phyloP scores from a whole-genome alignment of 2,329 filamentous ascomycete species.

The Pestalotiopsis sp. region DNA sequence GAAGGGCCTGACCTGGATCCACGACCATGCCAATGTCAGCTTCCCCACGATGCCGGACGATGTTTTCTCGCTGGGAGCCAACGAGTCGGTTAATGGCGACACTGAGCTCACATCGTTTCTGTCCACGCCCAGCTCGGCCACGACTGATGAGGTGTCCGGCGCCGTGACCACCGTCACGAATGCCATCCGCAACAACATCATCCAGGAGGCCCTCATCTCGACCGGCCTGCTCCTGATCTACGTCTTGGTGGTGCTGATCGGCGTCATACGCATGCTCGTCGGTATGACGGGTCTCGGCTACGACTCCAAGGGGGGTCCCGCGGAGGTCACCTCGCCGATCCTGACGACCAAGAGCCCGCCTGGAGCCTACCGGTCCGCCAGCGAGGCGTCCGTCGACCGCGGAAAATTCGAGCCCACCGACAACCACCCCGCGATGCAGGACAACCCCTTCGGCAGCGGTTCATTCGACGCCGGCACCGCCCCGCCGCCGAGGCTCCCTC shows the following conservation, averaged over 20 bases:
- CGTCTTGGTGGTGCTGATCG: slow-evolving; percentile 74
- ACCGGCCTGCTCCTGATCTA: slow-evolving; percentile 73
- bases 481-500: not conserved
- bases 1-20: slow-evolving; percentile 89
- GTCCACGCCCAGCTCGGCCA: slow-evolving; percentile 69
- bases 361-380: not conserved
- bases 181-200: slow-evolving; percentile 67
- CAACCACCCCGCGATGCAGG: not conserved
- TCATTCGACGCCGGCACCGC: not conserved
- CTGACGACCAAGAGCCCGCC: not conserved
- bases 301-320: not conserved
- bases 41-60: slow-evolving; percentile 79
- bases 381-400: not conserved
- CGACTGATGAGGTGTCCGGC: slow-evolving; percentile 78
- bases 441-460: slow-evolving; percentile 2
- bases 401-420: not conserved
- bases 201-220: slow-evolving; percentile 79
- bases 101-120: slow-evolving; percentile 69
- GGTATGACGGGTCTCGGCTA: slow-evolving; percentile 15
- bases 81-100: slow-evolving; percentile 58
- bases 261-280: slow-evolving; percentile 60
- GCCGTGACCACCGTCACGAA: slow-evolving; percentile 71
- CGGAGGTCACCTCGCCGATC: not conserved
- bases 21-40: slow-evolving; percentile 79
- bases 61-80: slow-evolving; percentile 79